phyloP scores from a whole-genome alignment of 2,329 filamentous ascomycete species.

The Calonectria ilicicola region DNA sequence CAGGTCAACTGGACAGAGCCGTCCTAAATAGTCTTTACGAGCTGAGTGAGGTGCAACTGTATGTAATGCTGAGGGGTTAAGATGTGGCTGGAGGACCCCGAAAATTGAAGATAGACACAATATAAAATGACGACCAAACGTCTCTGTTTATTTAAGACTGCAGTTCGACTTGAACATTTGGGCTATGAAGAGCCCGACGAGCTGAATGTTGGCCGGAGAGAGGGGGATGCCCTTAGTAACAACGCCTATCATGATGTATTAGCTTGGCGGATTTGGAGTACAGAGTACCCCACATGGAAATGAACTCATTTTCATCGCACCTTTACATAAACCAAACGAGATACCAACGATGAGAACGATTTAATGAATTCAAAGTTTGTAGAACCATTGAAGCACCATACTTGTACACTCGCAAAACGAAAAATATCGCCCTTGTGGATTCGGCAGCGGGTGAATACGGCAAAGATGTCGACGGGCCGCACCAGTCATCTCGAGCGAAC shows the following conservation, averaged over 20 bases:
- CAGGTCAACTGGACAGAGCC: conserved; percentile 98
- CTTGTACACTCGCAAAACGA: neutral
- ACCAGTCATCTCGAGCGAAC: conserved; percentile 51
- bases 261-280: neutral
- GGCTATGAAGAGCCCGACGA: neutral
- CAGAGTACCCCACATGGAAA: neutral
- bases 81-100: conserved; percentile 24
- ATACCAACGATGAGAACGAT: neutral
- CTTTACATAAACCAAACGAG: neutral
- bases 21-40: conserved; percentile 45
- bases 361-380: neutral
- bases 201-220: neutral
- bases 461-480: conserved; percentile 31
- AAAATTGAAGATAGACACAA: conserved; percentile 39
- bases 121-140: conserved; percentile 40
- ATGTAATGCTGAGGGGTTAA: conserved; percentile 25
- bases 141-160: conserved; percentile 22
- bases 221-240: neutral
- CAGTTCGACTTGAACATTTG: too few relatives aligned
- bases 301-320: neutral
- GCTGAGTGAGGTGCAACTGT: conserved; percentile 8
- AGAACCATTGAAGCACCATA: neutral
- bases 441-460: neutral
- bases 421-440: neutral
- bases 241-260: neutral